Conservation (phyloP, 2,329 filamentous ascomycete genomes). For the Alternaria atra region DNA sequence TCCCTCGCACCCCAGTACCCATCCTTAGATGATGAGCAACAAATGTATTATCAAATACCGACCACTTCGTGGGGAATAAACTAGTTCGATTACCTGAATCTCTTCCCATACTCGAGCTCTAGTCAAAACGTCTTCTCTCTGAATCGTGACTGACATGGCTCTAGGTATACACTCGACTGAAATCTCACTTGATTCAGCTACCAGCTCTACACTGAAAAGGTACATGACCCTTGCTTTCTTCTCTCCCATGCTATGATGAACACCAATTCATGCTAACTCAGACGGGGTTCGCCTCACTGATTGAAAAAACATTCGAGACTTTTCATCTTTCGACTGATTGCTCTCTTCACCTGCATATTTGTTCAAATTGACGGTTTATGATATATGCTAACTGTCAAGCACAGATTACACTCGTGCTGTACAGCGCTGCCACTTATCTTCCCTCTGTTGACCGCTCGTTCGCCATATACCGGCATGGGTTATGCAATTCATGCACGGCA, state of each 20-base stretch:
- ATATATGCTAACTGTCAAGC: conserved; percentile 15
- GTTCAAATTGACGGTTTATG: background rate
- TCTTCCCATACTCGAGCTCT: conserved; percentile 10
- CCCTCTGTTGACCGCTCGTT: background rate
- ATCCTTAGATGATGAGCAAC: conserved; percentile 48
- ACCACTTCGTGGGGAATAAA: conserved; percentile 49
- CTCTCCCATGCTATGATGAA: conserved; percentile 43
- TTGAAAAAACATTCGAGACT: conserved; percentile 47
- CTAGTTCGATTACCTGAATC: conserved; percentile 53
- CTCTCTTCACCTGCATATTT: conserved; percentile 5
- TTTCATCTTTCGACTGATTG: conserved; percentile 54
- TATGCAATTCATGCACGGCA: background rate
- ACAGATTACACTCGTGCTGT: background rate
- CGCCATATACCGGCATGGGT: background rate
- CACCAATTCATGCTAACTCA: conserved; percentile 52
- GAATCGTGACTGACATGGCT: conserved; percentile 23
- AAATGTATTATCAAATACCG: conserved; percentile 53
- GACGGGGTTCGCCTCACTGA: conserved; percentile 46
- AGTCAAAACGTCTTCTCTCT: background rate
- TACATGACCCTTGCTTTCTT: conserved; percentile 18
- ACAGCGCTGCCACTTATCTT: background rate
- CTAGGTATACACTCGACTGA: conserved; percentile 10
- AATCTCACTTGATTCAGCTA: background rate
- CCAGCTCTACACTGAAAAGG: conserved; percentile 11
- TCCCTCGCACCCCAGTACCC: conserved; percentile 6